Evolutionary conservation across 164 flowering plant genomes (phyloP).

Genomic region (Umbilicus rupestris): DNA sequence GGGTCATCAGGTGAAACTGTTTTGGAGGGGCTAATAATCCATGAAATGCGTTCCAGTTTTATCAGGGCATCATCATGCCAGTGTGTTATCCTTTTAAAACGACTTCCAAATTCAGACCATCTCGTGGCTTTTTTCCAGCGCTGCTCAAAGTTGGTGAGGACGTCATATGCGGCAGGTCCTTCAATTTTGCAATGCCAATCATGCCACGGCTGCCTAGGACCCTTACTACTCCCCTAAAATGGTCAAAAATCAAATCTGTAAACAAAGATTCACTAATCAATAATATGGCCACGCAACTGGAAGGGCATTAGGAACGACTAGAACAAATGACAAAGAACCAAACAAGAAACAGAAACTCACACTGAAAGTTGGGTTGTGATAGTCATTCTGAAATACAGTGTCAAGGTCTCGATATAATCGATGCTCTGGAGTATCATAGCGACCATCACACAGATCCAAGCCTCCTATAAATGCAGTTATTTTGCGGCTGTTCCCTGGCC

Average conservation of each 20-base stretch:
- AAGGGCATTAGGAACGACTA: neutral
- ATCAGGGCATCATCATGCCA: constrained; percentile 67
- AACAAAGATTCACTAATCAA: neutral
- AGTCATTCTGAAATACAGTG: constrained; percentile 46
- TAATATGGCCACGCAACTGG: neutral
- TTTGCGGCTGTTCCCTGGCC: constrained; percentile 43
- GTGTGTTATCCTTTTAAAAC: constrained; percentile 36
- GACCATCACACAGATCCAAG: constrained; percentile 72
- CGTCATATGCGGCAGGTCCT: constrained; percentile 10
- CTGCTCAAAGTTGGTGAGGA: constrained; percentile 7
- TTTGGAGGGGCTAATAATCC: constrained; percentile 54
- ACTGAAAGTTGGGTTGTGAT: constrained; percentile 51
- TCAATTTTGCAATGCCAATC: constrained; percentile 41
- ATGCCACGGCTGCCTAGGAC: constrained; percentile 31
- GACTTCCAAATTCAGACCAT: constrained; percentile 9
- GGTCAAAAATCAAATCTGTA: constrained; percentile 4
- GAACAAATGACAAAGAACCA: neutral
- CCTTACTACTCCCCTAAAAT: constrained; percentile 12
- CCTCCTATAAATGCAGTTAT: constrained; percentile 62
- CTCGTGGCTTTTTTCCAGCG: constrained; percentile 12
- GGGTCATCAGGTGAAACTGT: constrained; percentile 31
- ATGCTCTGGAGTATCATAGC: constrained; percentile 69
- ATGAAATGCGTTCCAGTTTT: constrained; percentile 50
- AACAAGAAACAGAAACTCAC: constrained; percentile 25
- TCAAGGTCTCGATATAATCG: constrained; percentile 45